Base-by-base conservation (phyloP, 2,329 filamentous ascomycete species). In the Colletotrichum musicola region DNA sequence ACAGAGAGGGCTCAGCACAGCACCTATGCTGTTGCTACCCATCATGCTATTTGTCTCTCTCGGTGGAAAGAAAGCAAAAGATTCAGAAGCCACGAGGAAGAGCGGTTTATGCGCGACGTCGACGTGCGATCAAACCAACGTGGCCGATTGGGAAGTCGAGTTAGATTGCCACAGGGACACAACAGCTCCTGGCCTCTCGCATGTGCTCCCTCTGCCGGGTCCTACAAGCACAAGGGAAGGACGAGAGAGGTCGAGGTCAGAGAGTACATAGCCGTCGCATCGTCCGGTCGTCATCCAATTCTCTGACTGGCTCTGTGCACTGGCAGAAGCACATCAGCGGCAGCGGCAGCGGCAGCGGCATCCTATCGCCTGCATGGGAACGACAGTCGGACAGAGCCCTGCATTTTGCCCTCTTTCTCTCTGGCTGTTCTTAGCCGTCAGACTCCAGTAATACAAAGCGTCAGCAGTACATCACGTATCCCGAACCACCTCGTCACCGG, bases 401-500 rank as follows among this genome's bases (percentile, higher is more conserved):
- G 47, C 59, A 63, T 53, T 25, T 46, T 46, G n/a, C 18, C 35
- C 30, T 55, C 44, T 27, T 50, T 30, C 47, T 44, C 47, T 35
- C 7, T 25, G 30, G 7, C 44, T 18, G 44, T 47, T 47, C 16
- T 47, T 47, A 20, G 44, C n/a, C 18, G 18, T 20, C 22, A 27
- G 22, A 35, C n/a, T 46, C 25, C 20, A 38, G 18, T 51, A 38
- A 16, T 51, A 67, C 61, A 66, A 20, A 65, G 55, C 66, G 44
- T 55, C 62, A 66, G 22, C 55, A 61, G 50, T 55, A 47, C 55
- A 65, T 68, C 65, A 65, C 40, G 40, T 47, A 50, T 59, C 40
- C 53, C 65, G 65, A 68, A 68, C 50, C 49, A 61, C 65, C 65
- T 68, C 62, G 65, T 68, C 65, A 61, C 55, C 65, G 55, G 55